Evolutionary conservation across 192 early-diverging fungal species (phyloP).

Genomic region (Backusella tuberculispora): DNA sequence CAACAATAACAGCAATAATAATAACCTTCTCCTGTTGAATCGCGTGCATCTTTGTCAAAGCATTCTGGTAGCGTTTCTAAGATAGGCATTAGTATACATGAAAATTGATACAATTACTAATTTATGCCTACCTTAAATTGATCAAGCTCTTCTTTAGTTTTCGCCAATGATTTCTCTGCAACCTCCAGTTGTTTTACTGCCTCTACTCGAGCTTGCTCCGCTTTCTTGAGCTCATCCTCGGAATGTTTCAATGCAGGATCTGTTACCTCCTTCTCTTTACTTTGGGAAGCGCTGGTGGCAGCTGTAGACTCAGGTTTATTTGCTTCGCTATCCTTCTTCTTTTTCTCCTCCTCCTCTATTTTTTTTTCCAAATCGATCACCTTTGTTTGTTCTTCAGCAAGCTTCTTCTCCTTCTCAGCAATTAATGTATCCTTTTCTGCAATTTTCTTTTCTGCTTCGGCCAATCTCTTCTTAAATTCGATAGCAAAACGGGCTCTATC

Average conservation of each 20-base stretch:
- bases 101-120: background rate
- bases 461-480: background rate
- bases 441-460: background rate
- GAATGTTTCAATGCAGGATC: background rate
- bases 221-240: background rate
- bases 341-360: background rate
- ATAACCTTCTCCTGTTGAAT: background rate
- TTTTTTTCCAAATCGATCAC: background rate
- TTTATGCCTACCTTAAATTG: background rate
- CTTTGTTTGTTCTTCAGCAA: background rate
- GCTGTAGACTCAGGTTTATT: background rate
- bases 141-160: background rate
- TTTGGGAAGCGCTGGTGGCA: background rate
- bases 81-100: background rate
- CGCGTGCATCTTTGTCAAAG: background rate
- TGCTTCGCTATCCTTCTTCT: background rate
- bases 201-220: background rate
- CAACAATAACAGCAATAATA: background rate
- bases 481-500: background rate
- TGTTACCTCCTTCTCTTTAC: background rate
- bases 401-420: background rate
- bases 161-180: background rate
- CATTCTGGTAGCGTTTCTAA: background rate
- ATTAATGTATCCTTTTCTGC: conserved; percentile 9
- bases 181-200: background rate